These are phyloP conservation scores for Cichorium intybus DNA, from an alignment of 140 eudicot genomes.

Conservation along the genomic window DNA sequence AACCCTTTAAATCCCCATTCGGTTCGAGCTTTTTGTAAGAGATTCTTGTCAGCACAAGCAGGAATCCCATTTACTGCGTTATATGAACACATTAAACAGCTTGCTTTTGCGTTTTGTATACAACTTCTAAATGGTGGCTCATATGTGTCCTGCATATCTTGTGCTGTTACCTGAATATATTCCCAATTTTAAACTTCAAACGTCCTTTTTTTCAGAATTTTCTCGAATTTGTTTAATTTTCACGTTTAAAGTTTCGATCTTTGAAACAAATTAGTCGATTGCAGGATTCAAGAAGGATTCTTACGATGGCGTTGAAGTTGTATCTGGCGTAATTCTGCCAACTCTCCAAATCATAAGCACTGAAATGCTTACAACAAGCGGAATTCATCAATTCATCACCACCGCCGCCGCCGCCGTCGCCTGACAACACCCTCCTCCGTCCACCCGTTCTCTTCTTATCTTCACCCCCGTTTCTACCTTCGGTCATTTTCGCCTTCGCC, in stretches of 20 bases:
- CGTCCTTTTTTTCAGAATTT: background rate
- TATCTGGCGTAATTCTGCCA: constrained; percentile 76
- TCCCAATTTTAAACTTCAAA: background rate
- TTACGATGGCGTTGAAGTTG: constrained; percentile 90
- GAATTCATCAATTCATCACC: constrained; percentile 69
- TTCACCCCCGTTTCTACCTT: constrained; percentile 6
- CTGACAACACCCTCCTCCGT: constrained; percentile 40
- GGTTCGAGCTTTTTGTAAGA: constrained; percentile 74
- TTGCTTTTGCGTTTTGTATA: constrained; percentile 79
- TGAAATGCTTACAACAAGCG: constrained; percentile 96
- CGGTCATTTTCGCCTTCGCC: constrained; percentile 5
- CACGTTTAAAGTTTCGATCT: background rate
- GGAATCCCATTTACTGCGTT: constrained; percentile 89
- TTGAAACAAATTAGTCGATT: background rate
- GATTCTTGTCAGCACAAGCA: constrained; percentile 69
- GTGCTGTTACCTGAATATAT: constrained; percentile 65
- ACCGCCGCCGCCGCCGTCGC: constrained; percentile 17
- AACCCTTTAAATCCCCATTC: constrained; percentile 96
- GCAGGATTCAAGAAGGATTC: background rate
- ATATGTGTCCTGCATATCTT: constrained; percentile 91
- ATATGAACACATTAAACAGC: constrained; percentile 98
- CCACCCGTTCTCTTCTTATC: background rate
- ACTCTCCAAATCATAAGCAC: constrained; percentile 91
- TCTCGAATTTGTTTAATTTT: background rate
- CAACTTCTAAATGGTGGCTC: constrained; percentile 88